Evolutionary conservation across 2,329 filamentous ascomycete genomes (phyloP).

Genomic region (Magnaporthales sp.): DNA sequence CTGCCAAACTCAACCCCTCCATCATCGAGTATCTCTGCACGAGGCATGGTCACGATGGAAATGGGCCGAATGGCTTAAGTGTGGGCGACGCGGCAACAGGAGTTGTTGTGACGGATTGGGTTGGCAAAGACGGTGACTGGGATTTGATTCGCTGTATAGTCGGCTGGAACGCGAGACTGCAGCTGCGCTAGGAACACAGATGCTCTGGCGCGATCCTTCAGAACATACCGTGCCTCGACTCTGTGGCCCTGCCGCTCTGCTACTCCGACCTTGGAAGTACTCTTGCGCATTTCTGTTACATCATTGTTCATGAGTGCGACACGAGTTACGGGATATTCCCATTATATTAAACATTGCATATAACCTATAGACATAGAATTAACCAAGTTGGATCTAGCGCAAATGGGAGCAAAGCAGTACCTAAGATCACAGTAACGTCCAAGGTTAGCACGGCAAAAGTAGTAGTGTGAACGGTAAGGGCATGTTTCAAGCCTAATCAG

Average conservation of each 20-base stretch:
- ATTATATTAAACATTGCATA: not conserved
- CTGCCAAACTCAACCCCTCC: slow-evolving; percentile 76
- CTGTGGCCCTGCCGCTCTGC: not conserved
- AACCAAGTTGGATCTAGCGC: not conserved
- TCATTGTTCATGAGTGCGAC: not conserved
- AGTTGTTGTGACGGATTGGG: slow-evolving; percentile 89
- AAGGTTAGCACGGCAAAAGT: not conserved
- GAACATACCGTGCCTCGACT: not conserved
- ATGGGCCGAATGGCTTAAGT: slow-evolving; percentile 38
- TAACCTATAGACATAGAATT: not conserved
- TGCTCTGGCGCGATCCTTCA: not conserved
- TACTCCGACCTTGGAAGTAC: not conserved
- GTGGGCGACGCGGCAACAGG: slow-evolving; percentile 72
- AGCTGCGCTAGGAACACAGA: slow-evolving; percentile 25
- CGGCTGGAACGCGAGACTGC: slow-evolving; percentile 74
- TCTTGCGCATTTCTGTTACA: not conserved
- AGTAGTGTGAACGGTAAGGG: not conserved
- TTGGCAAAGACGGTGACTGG: slow-evolving; percentile 81
- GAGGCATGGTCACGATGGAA: slow-evolving; percentile 42
- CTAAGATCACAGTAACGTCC: not conserved
- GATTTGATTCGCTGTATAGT: slow-evolving; percentile 80
- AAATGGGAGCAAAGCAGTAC: not conserved
- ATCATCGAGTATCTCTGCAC: slow-evolving; percentile 54
- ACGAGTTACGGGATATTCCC: not conserved
- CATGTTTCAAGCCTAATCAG: slow-evolving; percentile 31